Conservation (phyloP, 352 stramenopile species). For the Globisporangium barbulae region DNA sequence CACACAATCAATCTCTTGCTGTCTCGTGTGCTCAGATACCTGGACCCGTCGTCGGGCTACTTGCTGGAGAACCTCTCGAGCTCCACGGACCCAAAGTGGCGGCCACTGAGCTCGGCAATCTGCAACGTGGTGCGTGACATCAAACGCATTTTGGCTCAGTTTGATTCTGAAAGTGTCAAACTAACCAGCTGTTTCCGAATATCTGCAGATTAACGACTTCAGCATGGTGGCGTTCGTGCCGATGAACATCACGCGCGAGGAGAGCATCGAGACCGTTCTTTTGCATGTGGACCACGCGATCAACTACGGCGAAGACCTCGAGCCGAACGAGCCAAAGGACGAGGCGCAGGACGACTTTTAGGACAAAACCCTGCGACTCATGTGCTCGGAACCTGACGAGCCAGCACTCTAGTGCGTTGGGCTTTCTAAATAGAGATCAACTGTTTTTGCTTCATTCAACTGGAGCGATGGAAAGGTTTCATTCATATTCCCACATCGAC, state of each 20-base stretch:
- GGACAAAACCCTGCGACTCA: neutral
- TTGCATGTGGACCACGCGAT: constrained; percentile 95
- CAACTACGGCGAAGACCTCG: constrained; percentile 96
- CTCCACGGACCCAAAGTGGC: constrained; percentile 80
- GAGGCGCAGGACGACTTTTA: constrained; percentile 36
- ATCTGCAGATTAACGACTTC: constrained; percentile 90
- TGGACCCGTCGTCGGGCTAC: constrained; percentile 82
- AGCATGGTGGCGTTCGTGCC: constrained; percentile 97
- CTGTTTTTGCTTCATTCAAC: neutral
- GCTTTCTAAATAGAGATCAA: constrained; percentile 1
- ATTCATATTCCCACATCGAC: neutral
- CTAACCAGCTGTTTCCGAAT: neutral
- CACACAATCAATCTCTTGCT: neutral
- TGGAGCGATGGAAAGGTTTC: too few species aligned
- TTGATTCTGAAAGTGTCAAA: too few species aligned
- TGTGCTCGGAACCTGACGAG: neutral
- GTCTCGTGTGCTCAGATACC: constrained; percentile 31
- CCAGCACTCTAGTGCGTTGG: neutral
- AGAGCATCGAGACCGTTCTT: constrained; percentile 96
- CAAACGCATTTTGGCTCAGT: too few species aligned
- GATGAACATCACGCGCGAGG: constrained; percentile 96
- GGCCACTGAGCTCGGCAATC: constrained; percentile 73
- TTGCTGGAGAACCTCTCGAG: constrained; percentile 80
- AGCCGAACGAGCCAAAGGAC: constrained; percentile 85
- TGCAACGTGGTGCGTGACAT: constrained; percentile 76